These are phyloP conservation scores for Acidomyces sp. DNA, from an alignment of 495 filamentous ascomycete genomes.

Conservation along the genomic window DNA sequence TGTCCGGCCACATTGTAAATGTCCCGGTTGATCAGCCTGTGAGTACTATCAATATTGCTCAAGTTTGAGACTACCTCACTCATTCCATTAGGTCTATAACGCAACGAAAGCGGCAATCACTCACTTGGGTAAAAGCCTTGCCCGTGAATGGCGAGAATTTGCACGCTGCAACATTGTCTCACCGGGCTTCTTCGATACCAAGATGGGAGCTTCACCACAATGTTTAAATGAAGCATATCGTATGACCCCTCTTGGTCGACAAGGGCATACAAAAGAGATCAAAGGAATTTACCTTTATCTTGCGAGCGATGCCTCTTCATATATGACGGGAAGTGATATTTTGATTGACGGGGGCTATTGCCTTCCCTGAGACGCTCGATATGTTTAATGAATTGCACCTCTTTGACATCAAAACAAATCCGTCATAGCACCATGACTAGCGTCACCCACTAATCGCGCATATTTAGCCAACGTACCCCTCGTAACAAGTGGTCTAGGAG, in stretches of 20 bases:
- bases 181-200: slow-evolving; percentile 26
- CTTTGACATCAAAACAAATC: slow-evolving; percentile 36
- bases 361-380: slow-evolving; percentile 18
- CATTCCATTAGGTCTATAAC: slow-evolving; percentile 20
- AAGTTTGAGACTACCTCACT: not conserved
- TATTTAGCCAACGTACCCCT: slow-evolving; percentile 89
- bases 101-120: slow-evolving; percentile 24
- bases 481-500: slow-evolving; percentile 60
- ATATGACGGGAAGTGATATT: slow-evolving; percentile 25
- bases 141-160: slow-evolving; percentile 29
- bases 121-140: slow-evolving; percentile 25
- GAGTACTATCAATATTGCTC: not conserved
- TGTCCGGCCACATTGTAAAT: slow-evolving; percentile 27
- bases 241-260: slow-evolving; percentile 25
- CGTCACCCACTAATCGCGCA: slow-evolving; percentile 58
- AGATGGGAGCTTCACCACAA: slow-evolving; percentile 25
- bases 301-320: slow-evolving; percentile 24
- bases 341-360: slow-evolving; percentile 28
- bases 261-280: slow-evolving; percentile 29
- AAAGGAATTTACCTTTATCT: slow-evolving; percentile 26
- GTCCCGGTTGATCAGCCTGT: slow-evolving; percentile 26
- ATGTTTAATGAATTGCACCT: too few relatives aligned
- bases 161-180: slow-evolving; percentile 22
- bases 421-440: slow-evolving; percentile 47
- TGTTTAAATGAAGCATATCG: slow-evolving; percentile 30